Conservation (phyloP, 2,329 filamentous ascomycete species). For the Exophiala calicioides region DNA sequence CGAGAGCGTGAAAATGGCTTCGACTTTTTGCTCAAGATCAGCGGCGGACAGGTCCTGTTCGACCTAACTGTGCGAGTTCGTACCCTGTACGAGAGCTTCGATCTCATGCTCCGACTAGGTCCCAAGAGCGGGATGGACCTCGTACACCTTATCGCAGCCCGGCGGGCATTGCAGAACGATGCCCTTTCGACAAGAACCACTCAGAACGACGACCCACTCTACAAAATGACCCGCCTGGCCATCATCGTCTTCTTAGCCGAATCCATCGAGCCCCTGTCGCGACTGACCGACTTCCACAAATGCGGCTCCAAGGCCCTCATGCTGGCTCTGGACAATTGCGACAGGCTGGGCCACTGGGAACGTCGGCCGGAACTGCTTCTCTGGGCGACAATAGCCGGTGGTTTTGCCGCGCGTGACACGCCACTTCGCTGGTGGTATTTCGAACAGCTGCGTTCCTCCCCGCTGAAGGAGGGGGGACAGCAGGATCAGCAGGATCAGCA, state of each 20-base stretch:
- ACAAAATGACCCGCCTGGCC: slow-evolving; percentile 10
- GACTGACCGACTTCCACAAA: slow-evolving; percentile 8
- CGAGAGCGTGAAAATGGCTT: too few relatives aligned
- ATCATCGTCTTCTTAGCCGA: slow-evolving; percentile 17
- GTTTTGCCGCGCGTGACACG: slow-evolving; percentile 36
- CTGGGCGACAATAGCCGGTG: slow-evolving; percentile 40
- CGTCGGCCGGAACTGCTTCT: slow-evolving; percentile 32
- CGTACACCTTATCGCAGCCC: slow-evolving; percentile 10
- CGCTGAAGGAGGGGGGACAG: background rate
- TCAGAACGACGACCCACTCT: slow-evolving; percentile 8
- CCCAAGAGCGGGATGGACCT: slow-evolving; percentile 11
- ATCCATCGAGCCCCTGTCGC: slow-evolving; percentile 15
- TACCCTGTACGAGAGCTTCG: too few relatives aligned
- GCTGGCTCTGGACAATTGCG: slow-evolving; percentile 31
- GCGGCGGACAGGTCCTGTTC: too few relatives aligned
- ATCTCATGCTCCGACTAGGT: slow-evolving; percentile 5
- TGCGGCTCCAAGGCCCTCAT: slow-evolving; percentile 9
- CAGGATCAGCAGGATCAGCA: too few relatives aligned
- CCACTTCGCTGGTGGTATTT: slow-evolving; percentile 9
- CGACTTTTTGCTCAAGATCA: too few relatives aligned
- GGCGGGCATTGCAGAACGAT: slow-evolving; percentile 17
- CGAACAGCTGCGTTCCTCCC: slow-evolving; percentile 9
- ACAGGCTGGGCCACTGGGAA: slow-evolving; percentile 32
- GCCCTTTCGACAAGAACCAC: slow-evolving; percentile 6
- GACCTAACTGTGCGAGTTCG: too few relatives aligned